A percentile compares a stretch with the other conserved stretches of the same genome.
phyloP scores from a whole-genome alignment of 1,139 yeast species.

The Candida neerlandica region DNA sequence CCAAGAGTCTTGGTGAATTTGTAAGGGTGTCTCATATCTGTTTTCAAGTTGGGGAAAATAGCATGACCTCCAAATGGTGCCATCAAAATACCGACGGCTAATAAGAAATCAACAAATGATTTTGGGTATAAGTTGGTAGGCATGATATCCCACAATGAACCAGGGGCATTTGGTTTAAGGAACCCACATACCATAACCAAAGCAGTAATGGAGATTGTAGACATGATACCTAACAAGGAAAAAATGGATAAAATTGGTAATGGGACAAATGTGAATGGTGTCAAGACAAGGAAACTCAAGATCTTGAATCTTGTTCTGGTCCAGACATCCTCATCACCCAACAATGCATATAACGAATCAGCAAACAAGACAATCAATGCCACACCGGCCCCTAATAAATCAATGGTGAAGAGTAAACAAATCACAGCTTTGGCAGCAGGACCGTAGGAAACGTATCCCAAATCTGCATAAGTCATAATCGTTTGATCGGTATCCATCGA shows the following conservation, averaged over 20 bases:
- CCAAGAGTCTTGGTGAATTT: conserved; percentile 43
- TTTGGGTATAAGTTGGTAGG: conserved; percentile 53
- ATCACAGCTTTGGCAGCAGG: conserved; percentile 45
- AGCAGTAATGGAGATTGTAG: conserved; percentile 46
- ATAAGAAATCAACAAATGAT: conserved; percentile 40
- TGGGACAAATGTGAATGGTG: conserved; percentile 51
- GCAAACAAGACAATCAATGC: conserved; percentile 56
- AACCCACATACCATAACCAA: conserved; percentile 45
- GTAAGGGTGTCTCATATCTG: conserved; percentile 59
- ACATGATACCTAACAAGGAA: conserved; percentile 46
- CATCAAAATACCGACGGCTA: conserved; percentile 58
- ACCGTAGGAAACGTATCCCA: conserved; percentile 75
- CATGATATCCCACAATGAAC: conserved; percentile 43
- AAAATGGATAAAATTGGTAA: conserved; percentile 46
- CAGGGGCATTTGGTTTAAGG: conserved; percentile 42
- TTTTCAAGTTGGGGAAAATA: conserved; percentile 57
- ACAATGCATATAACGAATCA: conserved; percentile 50
- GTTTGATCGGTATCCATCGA: conserved; percentile 72
- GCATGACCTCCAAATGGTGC: conserved; percentile 71
- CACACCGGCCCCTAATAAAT: conserved; percentile 59
- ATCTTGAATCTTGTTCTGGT: conserved; percentile 41
- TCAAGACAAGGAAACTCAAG: conserved; percentile 42
- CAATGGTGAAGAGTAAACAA: conserved; percentile 45
- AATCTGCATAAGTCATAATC: conserved; percentile 85
- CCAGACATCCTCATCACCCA: conserved; percentile 43